Conservation (phyloP, 2,329 filamentous ascomycete genomes). For the Fusarium sp. region DNA sequence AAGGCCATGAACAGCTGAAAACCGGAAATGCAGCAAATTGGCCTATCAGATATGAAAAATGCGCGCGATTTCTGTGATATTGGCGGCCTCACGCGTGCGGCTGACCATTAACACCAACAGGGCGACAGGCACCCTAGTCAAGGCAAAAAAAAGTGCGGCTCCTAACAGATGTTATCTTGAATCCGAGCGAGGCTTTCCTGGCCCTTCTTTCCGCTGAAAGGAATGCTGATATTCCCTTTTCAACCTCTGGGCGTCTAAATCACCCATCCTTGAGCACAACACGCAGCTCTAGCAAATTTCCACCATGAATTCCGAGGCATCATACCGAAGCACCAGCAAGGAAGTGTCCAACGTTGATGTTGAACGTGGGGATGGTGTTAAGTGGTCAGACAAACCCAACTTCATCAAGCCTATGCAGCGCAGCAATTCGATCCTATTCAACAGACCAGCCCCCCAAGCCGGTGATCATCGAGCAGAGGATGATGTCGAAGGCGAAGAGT, state of each 20-base stretch:
- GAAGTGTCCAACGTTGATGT: neutral
- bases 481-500: neutral
- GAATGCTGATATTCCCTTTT: neutral
- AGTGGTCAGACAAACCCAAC: neutral
- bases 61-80: neutral
- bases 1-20: neutral
- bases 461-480: neutral
- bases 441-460: neutral
- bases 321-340: neutral
- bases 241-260: neutral
- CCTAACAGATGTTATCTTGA: neutral
- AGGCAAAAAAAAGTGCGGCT: neutral
- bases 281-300: neutral
- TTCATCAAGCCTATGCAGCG: neutral
- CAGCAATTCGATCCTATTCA: neutral
- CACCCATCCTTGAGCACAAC: neutral
- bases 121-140: neutral
- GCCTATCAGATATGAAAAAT: neutral
- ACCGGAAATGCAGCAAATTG: neutral
- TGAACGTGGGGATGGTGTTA: neutral
- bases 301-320: neutral
- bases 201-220: neutral
- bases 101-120: neutral
- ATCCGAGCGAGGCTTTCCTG: neutral
- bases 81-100: neutral